phyloP scores from a whole-genome alignment of 1,284 basidiomycete species.

The Moniliella sp. region DNA sequence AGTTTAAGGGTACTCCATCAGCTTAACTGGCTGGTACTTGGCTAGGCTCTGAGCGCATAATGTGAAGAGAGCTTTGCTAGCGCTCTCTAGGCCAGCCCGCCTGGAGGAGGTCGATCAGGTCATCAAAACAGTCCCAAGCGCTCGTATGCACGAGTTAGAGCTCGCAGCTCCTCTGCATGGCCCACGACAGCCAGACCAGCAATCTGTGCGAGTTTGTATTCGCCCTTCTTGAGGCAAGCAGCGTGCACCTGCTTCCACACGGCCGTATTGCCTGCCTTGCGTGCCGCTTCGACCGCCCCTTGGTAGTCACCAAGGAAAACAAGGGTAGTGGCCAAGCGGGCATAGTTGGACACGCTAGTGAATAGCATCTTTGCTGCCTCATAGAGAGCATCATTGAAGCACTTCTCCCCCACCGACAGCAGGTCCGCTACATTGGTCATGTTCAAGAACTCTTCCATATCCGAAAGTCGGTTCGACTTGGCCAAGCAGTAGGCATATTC shows the following conservation, averaged over 20 bases:
- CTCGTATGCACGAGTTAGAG: slow-evolving; percentile 67
- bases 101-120: slow-evolving; percentile 72
- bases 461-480: slow-evolving; percentile 27
- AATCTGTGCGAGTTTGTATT: slow-evolving; percentile 93
- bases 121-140: slow-evolving; percentile 81
- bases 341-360: slow-evolving; percentile 93
- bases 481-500: slow-evolving; percentile 32
- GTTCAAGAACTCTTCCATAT: slow-evolving; percentile 90
- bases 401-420: slow-evolving; percentile 88
- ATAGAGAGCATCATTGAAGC: slow-evolving; percentile 93
- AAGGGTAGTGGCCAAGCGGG: slow-evolving; percentile 82
- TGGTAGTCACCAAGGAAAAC: slow-evolving; percentile 97
- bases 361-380: slow-evolving; percentile 89
- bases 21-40: slow-evolving; percentile 88
- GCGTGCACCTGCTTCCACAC: slow-evolving; percentile 99
- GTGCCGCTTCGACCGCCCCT: slow-evolving; percentile 85
- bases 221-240: slow-evolving; percentile 86
- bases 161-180: slow-evolving; percentile 61
- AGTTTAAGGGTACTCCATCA: slow-evolving; percentile 95
- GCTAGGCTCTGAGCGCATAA: slow-evolving; percentile 82
- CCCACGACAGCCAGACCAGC: slow-evolving; percentile 34
- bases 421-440: slow-evolving; percentile 99
- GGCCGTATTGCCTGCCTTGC: slow-evolving; percentile 93
- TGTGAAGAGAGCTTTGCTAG: slow-evolving; percentile 67
- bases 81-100: slow-evolving; percentile 76